These are phyloP conservation scores for Ilyonectria sp. DNA, from an alignment of 2,329 filamentous ascomycete species.

Conservation along the genomic window DNA sequence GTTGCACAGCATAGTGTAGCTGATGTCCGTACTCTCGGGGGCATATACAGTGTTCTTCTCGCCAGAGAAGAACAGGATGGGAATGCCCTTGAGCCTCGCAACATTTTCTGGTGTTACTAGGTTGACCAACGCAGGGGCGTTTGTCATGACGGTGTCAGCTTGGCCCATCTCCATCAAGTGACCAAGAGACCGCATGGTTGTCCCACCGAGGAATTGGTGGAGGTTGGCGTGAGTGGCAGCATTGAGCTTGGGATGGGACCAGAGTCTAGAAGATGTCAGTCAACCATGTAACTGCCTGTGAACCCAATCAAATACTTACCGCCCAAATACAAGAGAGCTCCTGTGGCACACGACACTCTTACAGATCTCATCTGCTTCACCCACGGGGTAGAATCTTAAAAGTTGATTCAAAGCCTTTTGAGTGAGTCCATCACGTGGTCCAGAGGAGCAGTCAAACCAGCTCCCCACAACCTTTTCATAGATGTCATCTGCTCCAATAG, in stretches of 20 bases:
- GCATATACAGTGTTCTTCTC: slow-evolving; percentile 40
- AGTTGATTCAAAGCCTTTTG: slow-evolving; percentile 69
- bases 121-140: slow-evolving; percentile 62
- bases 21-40: slow-evolving; percentile 44
- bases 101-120: slow-evolving; percentile 68
- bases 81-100: slow-evolving; percentile 64
- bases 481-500: slow-evolving; percentile 15
- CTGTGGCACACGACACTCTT: slow-evolving; percentile 75
- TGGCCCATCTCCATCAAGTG: slow-evolving; percentile 69
- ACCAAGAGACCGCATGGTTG: slow-evolving; percentile 68
- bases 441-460: slow-evolving; percentile 41
- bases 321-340: slow-evolving; percentile 71
- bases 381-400: slow-evolving; percentile 71
- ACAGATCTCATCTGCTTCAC: slow-evolving; percentile 68
- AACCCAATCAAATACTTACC: slow-evolving; percentile 46
- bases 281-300: neutral
- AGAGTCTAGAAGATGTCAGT: slow-evolving; percentile 50
- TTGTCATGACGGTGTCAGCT: slow-evolving; percentile 63
- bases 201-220: slow-evolving; percentile 73
- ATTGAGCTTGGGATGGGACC: slow-evolving; percentile 77
- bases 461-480: slow-evolving; percentile 34
- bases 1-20: slow-evolving; percentile 41
- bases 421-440: slow-evolving; percentile 53
- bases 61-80: slow-evolving; percentile 58
- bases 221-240: slow-evolving; percentile 75